Percentiles rank a stretch among this genome's conserved stretches.
phyloP scores from a whole-genome alignment of 306 rosid genomes.

The Castanea mollissima region DNA sequence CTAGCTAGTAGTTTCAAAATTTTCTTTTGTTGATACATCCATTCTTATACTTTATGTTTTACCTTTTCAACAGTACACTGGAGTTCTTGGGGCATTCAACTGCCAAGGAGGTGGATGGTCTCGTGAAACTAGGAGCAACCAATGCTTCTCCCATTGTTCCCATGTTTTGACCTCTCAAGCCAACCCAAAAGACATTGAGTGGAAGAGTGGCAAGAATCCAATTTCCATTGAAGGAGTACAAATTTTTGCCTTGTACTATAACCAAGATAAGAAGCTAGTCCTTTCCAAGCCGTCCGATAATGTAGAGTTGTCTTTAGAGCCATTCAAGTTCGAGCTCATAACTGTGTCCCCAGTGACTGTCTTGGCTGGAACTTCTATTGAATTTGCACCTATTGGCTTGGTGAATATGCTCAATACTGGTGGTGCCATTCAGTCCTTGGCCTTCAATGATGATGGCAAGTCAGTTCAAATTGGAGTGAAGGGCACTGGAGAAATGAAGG shows the following conservation, averaged over 20 bases:
- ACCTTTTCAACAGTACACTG: constrained; percentile 44
- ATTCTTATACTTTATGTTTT: background rate
- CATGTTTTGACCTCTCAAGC: constrained; percentile 52
- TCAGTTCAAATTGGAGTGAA: constrained; percentile 49
- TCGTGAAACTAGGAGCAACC: constrained; percentile 62
- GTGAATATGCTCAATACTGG: constrained; percentile 87
- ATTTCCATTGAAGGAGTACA: constrained; percentile 50
- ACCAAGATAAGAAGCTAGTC: constrained; percentile 57
- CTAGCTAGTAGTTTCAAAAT: too few species aligned
- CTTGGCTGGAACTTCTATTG: constrained; percentile 34
- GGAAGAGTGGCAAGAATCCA: constrained; percentile 68
- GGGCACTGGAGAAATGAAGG: constrained; percentile 79
- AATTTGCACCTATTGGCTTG: constrained; percentile 83
- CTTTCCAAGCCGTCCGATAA: constrained; percentile 46
- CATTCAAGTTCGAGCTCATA: constrained; percentile 86
- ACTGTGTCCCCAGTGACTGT: constrained; percentile 59
- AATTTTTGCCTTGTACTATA: constrained; percentile 59
- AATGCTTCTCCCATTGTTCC: constrained; percentile 64
- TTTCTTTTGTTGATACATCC: too few species aligned
- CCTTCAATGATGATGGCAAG: constrained; percentile 33
- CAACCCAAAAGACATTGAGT: constrained; percentile 64
- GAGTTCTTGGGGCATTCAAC: constrained; percentile 89
- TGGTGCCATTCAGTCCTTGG: constrained; percentile 68
- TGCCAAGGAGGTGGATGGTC: constrained; percentile 99
- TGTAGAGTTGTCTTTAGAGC: constrained; percentile 65